Conservation (phyloP, 176 grass and related monocot species). For the Lolium multiflorum region DNA sequence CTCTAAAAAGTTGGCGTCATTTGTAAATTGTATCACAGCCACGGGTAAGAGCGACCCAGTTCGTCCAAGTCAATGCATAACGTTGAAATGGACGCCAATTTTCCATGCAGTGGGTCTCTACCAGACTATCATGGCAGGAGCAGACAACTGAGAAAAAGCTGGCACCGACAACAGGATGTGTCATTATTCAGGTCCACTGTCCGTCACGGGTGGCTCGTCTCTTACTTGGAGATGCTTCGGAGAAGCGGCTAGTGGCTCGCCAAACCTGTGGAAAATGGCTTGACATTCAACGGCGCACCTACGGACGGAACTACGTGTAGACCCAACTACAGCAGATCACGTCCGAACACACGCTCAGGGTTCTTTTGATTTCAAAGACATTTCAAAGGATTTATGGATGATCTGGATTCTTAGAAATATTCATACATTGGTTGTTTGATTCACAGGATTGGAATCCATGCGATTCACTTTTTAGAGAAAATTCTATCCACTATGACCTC, state of each 20-base stretch:
- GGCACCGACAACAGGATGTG: neutral
- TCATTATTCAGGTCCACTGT: neutral
- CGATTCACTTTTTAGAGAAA: too few relatives aligned
- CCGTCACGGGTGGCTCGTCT: too few relatives aligned
- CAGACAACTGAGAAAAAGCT: neutral
- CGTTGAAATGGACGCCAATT: neutral
- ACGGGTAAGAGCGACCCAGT: neutral
- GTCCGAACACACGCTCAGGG: neutral
- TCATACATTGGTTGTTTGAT: too few relatives aligned
- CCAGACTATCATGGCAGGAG: too few relatives aligned
- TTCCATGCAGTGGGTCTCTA: too few relatives aligned
- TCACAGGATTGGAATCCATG: too few relatives aligned
- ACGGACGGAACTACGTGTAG: neutral
- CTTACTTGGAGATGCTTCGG: too few relatives aligned
- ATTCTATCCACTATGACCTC: too few relatives aligned
- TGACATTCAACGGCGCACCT: neutral
- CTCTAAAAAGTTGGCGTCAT: too few relatives aligned
- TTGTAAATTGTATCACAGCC: neutral
- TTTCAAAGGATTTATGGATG: too few relatives aligned
- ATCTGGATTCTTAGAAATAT: too few relatives aligned
- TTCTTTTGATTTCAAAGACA: too few relatives aligned
- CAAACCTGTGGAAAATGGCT: neutral
- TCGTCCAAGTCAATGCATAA: neutral
- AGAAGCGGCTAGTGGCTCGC: neutral
- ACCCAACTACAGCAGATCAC: neutral